Evolutionary conservation across 2,329 filamentous ascomycete genomes (phyloP).

Genomic region (Colletotrichum chrysophilum): DNA sequence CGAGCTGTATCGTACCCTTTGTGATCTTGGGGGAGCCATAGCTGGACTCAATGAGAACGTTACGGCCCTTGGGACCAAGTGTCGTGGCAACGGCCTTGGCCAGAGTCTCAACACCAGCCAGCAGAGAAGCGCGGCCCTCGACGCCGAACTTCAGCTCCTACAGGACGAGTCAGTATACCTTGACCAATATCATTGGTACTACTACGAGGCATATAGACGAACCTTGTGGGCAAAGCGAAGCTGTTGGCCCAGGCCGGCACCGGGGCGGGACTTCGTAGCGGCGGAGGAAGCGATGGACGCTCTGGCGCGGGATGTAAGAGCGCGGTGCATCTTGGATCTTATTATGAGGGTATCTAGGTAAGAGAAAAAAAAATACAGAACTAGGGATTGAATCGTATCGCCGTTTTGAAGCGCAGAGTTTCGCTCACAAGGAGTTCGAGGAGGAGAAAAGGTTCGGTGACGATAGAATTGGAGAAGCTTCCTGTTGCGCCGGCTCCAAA

Average conservation of each 20-base stretch:
- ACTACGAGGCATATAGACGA: slow-evolving; percentile 29
- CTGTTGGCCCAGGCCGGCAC: slow-evolving; percentile 78
- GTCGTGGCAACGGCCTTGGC: slow-evolving; percentile 96
- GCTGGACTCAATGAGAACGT: slow-evolving; percentile 97
- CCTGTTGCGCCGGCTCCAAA: slow-evolving; percentile 33
- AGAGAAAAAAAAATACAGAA: slow-evolving; percentile 32
- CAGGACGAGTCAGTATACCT: slow-evolving; percentile 32
- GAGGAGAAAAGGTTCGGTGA: slow-evolving; percentile 27
- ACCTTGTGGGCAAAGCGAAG: slow-evolving; percentile 98
- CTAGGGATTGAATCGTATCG: slow-evolving; percentile 33
- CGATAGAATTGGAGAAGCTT: slow-evolving; percentile 19
- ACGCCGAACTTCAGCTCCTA: slow-evolving; percentile 99
- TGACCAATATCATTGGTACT: slow-evolving; percentile 21
- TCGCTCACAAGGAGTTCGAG: slow-evolving; percentile 29
- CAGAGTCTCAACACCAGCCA: slow-evolving; percentile 95
- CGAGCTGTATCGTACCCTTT: slow-evolving; percentile 71
- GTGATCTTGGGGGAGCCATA: slow-evolving; percentile 99
- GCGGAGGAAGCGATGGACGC: slow-evolving; percentile 79
- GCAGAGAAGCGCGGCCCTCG: slow-evolving; percentile 85
- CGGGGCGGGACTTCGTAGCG: slow-evolving; percentile 68
- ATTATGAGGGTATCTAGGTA: slow-evolving; percentile 33
- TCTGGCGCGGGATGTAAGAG: slow-evolving; percentile 81
- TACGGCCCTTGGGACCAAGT: slow-evolving; percentile 96
- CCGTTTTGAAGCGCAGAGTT: slow-evolving; percentile 29
- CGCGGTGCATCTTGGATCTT: slow-evolving; percentile 83